These are phyloP conservation scores for Talaromyces ruber DNA, from an alignment of 495 filamentous ascomycete genomes.

Conservation along the genomic window DNA sequence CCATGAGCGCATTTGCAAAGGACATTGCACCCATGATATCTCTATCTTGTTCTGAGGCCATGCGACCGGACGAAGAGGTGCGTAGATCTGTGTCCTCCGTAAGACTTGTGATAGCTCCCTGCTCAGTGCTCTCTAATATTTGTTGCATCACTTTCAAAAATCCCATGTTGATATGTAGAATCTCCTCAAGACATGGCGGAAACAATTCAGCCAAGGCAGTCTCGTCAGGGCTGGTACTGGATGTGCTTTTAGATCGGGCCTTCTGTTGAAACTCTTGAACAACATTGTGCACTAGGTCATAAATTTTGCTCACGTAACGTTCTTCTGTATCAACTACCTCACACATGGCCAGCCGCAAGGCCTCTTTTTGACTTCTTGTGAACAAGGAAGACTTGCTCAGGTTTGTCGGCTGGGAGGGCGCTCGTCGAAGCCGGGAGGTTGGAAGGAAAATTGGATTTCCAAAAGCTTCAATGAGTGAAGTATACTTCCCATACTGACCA, in stretches of 20 bases:
- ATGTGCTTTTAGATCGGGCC: slow-evolving; percentile 44
- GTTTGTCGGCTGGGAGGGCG: slow-evolving; percentile 77
- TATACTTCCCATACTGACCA: slow-evolving; percentile 58
- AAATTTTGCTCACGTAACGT: slow-evolving; percentile 79
- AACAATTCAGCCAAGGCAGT: slow-evolving; percentile 69
- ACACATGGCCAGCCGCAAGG: slow-evolving; percentile 77
- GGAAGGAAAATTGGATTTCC: slow-evolving; percentile 81
- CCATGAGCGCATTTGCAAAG: slow-evolving; percentile 68
- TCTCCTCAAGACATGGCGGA: slow-evolving; percentile 66
- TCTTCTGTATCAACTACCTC: slow-evolving; percentile 92
- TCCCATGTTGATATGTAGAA: slow-evolving; percentile 66
- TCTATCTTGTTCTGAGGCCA: slow-evolving; percentile 32
- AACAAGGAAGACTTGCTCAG: slow-evolving; percentile 65
- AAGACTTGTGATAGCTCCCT: slow-evolving; percentile 63
- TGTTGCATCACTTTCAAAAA: slow-evolving; percentile 69
- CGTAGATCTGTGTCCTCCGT: slow-evolving; percentile 42
- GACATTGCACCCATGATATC: slow-evolving; percentile 67
- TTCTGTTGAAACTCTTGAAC: slow-evolving; percentile 63
- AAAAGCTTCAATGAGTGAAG: slow-evolving; percentile 62
- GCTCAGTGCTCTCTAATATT: slow-evolving; percentile 75
- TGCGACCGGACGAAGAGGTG: slow-evolving; percentile 24
- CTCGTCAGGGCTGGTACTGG: slow-evolving; percentile 64
- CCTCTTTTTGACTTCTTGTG: slow-evolving; percentile 71
- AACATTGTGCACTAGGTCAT: slow-evolving; percentile 69
- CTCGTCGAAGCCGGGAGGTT: slow-evolving; percentile 75